phyloP scores from a whole-genome alignment of 495 filamentous ascomycete species.

The Penicillium odoratum region DNA sequence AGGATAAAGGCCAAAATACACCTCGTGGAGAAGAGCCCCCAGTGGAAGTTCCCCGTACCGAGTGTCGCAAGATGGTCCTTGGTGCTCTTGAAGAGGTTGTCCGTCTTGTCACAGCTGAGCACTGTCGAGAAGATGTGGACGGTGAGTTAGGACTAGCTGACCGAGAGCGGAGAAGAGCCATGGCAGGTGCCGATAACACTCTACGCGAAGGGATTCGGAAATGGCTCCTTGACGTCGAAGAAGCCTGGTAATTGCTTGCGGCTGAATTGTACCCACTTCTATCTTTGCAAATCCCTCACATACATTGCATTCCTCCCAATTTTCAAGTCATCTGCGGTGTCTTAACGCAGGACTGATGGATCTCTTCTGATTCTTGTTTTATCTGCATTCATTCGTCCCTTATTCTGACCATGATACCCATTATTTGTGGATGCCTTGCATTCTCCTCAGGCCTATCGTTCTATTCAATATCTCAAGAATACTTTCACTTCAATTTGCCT shows the following conservation, averaged over 20 bases:
- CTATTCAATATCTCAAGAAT: constrained; percentile 9
- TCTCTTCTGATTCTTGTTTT: constrained; percentile 3
- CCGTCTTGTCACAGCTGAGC: constrained; percentile 57
- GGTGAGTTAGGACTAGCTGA: constrained; percentile 35
- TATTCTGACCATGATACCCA: constrained; percentile 34
- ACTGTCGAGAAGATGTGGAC: constrained; percentile 47
- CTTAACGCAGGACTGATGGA: neutral
- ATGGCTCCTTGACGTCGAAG: constrained; percentile 63
- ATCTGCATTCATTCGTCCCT: constrained; percentile 12
- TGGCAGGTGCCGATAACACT: constrained; percentile 52
- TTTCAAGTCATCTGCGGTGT: neutral
- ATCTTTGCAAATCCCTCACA: neutral
- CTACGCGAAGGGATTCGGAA: constrained; percentile 63
- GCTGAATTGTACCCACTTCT: constrained; percentile 4
- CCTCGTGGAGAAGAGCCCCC: constrained; percentile 33
- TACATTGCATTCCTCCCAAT: neutral
- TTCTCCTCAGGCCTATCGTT: neutral
- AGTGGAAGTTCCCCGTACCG: constrained; percentile 55
- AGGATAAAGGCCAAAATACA: constrained; percentile 28
- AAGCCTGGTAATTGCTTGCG: constrained; percentile 37
- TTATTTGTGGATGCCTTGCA: constrained; percentile 14
- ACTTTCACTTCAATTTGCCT: neutral
- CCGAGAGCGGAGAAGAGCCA: constrained; percentile 37
- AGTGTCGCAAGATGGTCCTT: constrained; percentile 62
- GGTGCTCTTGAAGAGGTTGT: constrained; percentile 66